A percentile compares a stretch with the other conserved stretches of the same genome.
phyloP scores from a whole-genome alignment of 495 filamentous ascomycete species.

The Penicillium macrosclerotiorum region DNA sequence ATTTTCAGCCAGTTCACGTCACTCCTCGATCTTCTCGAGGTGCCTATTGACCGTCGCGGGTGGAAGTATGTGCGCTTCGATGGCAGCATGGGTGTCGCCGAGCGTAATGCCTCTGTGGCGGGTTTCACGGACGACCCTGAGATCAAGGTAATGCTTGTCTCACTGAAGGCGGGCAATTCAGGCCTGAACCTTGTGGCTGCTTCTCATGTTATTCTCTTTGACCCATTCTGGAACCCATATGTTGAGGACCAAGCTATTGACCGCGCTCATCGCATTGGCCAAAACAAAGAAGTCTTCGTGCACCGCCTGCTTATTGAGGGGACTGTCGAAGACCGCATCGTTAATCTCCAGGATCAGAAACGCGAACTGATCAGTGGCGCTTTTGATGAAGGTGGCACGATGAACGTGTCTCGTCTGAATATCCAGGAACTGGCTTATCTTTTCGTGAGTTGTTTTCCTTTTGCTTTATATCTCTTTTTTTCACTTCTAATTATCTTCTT shows the following conservation, averaged over 20 bases:
- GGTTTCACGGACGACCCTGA: slow-evolving; percentile 66
- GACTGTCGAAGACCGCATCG: slow-evolving; percentile 90
- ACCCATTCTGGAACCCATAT: slow-evolving; percentile 97
- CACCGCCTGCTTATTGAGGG: slow-evolving; percentile 74
- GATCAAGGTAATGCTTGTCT: slow-evolving; percentile 79
- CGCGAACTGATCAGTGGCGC: slow-evolving; percentile 73
- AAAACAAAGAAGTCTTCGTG: slow-evolving; percentile 69
- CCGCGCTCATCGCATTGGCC: slow-evolving; percentile 88
- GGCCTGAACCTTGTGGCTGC: slow-evolving; percentile 89
- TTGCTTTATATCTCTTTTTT: slow-evolving; percentile 1
- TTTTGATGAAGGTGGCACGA: slow-evolving; percentile 73
- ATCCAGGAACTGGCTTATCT: slow-evolving; percentile 66
- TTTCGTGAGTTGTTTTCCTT: slow-evolving; percentile 58
- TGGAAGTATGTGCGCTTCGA: slow-evolving; percentile 78
- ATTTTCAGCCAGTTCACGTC: slow-evolving; percentile 93
- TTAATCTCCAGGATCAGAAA: slow-evolving; percentile 83
- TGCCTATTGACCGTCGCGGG: slow-evolving; percentile 67
- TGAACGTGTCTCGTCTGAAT: slow-evolving; percentile 61
- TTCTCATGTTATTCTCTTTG: slow-evolving; percentile 83
- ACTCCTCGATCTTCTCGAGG: slow-evolving; percentile 85
- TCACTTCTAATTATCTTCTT: slow-evolving; percentile 7
- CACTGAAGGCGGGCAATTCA: slow-evolving; percentile 86
- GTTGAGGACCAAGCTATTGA: slow-evolving; percentile 95
- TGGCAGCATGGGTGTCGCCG: slow-evolving; percentile 69
- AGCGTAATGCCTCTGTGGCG: slow-evolving; percentile 68